A percentile compares a stretch with the other conserved stretches of the same genome.
Evolutionary conservation across 1,139 yeast genomes (phyloP).

Genomic region (Zhuliangozyma parablackwelliae): DNA sequence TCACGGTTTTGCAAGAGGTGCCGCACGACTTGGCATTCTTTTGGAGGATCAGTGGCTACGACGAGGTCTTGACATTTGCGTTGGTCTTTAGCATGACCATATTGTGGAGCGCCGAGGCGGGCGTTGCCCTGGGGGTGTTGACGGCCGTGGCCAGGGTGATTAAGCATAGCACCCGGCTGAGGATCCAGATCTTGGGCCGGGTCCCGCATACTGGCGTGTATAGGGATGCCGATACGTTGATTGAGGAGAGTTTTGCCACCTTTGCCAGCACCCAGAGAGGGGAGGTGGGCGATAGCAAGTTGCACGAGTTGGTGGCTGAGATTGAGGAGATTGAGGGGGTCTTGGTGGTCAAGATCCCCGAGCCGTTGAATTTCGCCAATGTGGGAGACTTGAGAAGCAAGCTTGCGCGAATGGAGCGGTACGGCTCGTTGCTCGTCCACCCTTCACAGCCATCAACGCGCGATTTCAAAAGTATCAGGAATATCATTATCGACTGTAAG

Average conservation of each 20-base stretch:
- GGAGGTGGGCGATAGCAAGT: conserved; percentile 4
- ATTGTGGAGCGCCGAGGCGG: conserved; percentile 32
- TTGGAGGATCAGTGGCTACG: conserved; percentile 27
- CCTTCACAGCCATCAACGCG: conserved; percentile 45
- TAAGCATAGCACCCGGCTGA: conserved; percentile 25
- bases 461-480: conserved; percentile 17
- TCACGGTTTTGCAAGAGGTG: conserved; percentile 30
- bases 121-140: conserved; percentile 25
- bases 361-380: conserved; percentile 88
- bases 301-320: conserved; percentile 20
- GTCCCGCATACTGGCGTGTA: conserved; percentile 28
- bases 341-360: conserved; percentile 81
- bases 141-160: conserved; percentile 26
- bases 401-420: conserved; percentile 70
- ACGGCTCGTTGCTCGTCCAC: conserved; percentile 78
- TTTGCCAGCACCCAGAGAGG: too few relatives aligned
- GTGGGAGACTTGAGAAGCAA: conserved; percentile 77
- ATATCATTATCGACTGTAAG: conserved; percentile 28
- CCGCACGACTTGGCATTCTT: conserved; percentile 28
- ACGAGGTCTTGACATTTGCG: conserved; percentile 23
- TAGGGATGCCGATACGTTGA: conserved; percentile 32
- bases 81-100: conserved; percentile 22
- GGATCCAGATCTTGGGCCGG: conserved; percentile 31
- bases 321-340: conserved; percentile 72
- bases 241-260: conserved; percentile 27